These are phyloP conservation scores for Coemansia sp. DNA, from an alignment of 192 early-diverging fungal genomes.

Conservation along the genomic window DNA sequence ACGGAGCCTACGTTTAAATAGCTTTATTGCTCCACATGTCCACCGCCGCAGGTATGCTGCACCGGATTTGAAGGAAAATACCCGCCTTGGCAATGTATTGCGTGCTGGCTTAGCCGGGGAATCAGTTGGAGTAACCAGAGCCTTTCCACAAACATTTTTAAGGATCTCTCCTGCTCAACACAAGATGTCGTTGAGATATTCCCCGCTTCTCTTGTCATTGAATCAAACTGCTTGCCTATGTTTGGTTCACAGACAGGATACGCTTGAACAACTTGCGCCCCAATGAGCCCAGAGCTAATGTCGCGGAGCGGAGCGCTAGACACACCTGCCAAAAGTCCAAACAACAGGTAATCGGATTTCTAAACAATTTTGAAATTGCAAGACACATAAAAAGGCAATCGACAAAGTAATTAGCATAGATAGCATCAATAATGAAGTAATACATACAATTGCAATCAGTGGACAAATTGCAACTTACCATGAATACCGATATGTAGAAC, in stretches of 20 bases:
- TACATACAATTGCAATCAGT: no score
- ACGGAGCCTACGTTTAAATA: not conserved
- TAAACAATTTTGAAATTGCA: not conserved
- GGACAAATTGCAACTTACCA: no score
- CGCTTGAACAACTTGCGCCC: not conserved
- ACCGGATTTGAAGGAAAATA: not conserved
- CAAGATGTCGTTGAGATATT: no score
- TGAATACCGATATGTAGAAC: no score
- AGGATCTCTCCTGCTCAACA: not conserved
- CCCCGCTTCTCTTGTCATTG: no score
- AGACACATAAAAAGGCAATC: not conserved
- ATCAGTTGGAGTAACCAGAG: no score
- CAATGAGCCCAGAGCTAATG: not conserved
- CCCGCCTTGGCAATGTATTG: not conserved
- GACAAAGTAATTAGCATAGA: not conserved
- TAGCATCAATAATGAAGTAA: no score
- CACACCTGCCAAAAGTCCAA: not conserved
- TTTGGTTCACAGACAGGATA: not conserved
- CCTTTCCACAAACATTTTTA: not conserved
- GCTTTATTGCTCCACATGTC: not conserved
- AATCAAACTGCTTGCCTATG: not conserved
- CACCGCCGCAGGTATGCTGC: not conserved
- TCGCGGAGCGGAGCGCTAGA: not conserved
- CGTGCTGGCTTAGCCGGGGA: not conserved
- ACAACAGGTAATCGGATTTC: not conserved